A percentile compares a stretch with the other conserved stretches of the same genome.
Conservation (phyloP, 2,329 filamentous ascomycete species). For the Aspergillus terreus region DNA sequence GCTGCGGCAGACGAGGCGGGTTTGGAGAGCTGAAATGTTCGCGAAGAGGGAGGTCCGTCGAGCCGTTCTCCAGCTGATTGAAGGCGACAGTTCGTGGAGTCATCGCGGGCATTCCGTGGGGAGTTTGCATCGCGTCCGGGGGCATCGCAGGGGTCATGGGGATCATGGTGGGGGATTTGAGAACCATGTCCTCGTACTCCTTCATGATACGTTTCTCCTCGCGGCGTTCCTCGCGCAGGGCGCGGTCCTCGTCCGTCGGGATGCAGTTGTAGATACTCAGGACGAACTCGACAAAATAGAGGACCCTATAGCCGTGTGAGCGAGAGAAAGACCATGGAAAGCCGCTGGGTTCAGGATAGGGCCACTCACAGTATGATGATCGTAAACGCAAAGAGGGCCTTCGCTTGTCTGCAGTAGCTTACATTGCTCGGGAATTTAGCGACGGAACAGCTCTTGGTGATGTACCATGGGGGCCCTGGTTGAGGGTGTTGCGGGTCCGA, state of each 20-base stretch:
- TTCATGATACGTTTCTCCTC: constrained; percentile 37
- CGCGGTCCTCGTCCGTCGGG: constrained; percentile 37
- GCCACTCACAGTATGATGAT: constrained; percentile 53
- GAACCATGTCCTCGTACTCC: constrained; percentile 39
- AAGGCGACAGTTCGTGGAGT: constrained; percentile 43
- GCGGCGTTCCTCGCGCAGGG: constrained; percentile 29
- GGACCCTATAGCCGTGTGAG: constrained; percentile 35
- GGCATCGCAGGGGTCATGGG: constrained; percentile 29
- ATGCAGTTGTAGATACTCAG: constrained; percentile 48
- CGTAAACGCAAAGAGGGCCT: constrained; percentile 54
- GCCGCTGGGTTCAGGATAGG: background rate
- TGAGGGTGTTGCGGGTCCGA: constrained; percentile 54
- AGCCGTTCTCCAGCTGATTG: constrained; percentile 35
- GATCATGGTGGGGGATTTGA: constrained; percentile 35
- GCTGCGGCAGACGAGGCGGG: constrained; percentile 19
- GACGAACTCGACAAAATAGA: constrained; percentile 49
- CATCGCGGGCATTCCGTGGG: constrained; percentile 31
- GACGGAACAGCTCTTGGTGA: constrained; percentile 58
- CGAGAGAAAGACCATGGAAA: background rate
- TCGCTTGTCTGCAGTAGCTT: constrained; percentile 58
- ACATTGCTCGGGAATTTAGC: constrained; percentile 44
- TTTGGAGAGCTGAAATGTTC: constrained; percentile 25
- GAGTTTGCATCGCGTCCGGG: constrained; percentile 15
- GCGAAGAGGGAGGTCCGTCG: constrained; percentile 36
- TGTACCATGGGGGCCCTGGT: constrained; percentile 59